A percentile compares a stretch with the other conserved stretches of the same genome.
These are phyloP conservation scores for Phytophthora multivora DNA, from an alignment of 352 stramenopile species.

Conservation along the genomic window DNA sequence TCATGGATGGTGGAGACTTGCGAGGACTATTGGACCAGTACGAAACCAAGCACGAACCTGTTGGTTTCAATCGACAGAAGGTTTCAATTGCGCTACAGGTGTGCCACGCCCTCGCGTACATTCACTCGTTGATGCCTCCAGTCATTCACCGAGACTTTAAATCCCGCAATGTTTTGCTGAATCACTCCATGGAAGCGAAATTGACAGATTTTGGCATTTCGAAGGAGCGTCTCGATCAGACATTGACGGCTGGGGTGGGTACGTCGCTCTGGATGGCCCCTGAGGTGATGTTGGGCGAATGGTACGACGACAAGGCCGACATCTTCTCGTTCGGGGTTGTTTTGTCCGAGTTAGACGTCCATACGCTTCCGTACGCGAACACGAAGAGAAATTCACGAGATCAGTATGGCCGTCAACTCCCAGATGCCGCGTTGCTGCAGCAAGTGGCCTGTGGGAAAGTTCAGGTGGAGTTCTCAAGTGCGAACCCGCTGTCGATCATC, in stretches of 20 bases:
- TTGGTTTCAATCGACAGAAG: slow-evolving; percentile 24
- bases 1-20: slow-evolving; percentile 52
- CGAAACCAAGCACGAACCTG: neutral
- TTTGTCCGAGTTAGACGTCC: slow-evolving; percentile 29
- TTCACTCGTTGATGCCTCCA: slow-evolving; percentile 23
- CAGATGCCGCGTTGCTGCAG: slow-evolving; percentile 19
- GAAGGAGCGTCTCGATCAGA: slow-evolving; percentile 10
- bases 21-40: slow-evolving; percentile 34
- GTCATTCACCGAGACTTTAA: slow-evolving; percentile 63
- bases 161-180: slow-evolving; percentile 58
- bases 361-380: slow-evolving; percentile 24
- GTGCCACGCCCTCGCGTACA: slow-evolving; percentile 30
- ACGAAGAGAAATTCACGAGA: slow-evolving; percentile 22
- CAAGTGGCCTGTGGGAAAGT: slow-evolving; percentile 22
- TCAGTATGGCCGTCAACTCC: slow-evolving; percentile 5
- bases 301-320: slow-evolving; percentile 34
- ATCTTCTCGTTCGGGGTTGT: slow-evolving; percentile 41
- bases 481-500: slow-evolving; percentile 15
- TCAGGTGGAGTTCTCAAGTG: slow-evolving; percentile 21
- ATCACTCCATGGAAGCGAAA: slow-evolving; percentile 24
- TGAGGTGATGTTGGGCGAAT: slow-evolving; percentile 28
- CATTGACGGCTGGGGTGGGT: slow-evolving; percentile 25
- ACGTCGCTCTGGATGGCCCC: slow-evolving; percentile 36
- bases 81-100: slow-evolving; percentile 37
- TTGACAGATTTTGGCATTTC: slow-evolving; percentile 37